Conservation (phyloP, 192 early-diverging fungal genomes). For the Coemansia reversa region DNA sequence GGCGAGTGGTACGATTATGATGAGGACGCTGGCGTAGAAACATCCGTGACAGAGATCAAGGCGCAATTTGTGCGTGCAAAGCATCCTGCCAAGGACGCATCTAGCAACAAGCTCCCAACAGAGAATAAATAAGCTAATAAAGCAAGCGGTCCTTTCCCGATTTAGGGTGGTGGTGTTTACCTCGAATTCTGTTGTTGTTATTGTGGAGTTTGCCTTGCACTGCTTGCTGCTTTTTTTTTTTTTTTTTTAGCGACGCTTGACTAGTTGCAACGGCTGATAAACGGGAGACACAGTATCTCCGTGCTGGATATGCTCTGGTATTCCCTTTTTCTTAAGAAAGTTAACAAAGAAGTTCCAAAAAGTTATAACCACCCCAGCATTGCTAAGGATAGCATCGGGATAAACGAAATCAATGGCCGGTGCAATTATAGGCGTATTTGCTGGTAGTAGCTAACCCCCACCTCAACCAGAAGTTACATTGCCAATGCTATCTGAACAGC, state of each 20-base stretch:
- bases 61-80: constrained; percentile 23
- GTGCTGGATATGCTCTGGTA: too few species aligned
- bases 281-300: background rate
- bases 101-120: background rate
- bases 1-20: constrained; percentile 91
- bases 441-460: too few species aligned
- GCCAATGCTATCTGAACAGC: too few species aligned
- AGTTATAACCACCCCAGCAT: too few species aligned
- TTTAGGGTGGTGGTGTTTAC: background rate
- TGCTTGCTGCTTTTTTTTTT: background rate
- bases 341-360: too few species aligned
- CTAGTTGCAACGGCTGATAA: background rate
- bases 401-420: too few species aligned
- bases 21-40: constrained; percentile 56
- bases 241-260: too few species aligned
- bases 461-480: too few species aligned
- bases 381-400: too few species aligned
- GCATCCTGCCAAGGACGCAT: background rate
- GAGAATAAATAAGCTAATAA: constrained; percentile 9
- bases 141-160: background rate
- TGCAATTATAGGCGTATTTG: too few species aligned
- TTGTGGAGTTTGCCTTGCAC: background rate
- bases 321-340: too few species aligned
- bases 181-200: background rate
- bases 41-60: constrained; percentile 41